These are phyloP conservation scores for Lachancea sp. DNA, from an alignment of 805 yeast species.

Conservation along the genomic window DNA sequence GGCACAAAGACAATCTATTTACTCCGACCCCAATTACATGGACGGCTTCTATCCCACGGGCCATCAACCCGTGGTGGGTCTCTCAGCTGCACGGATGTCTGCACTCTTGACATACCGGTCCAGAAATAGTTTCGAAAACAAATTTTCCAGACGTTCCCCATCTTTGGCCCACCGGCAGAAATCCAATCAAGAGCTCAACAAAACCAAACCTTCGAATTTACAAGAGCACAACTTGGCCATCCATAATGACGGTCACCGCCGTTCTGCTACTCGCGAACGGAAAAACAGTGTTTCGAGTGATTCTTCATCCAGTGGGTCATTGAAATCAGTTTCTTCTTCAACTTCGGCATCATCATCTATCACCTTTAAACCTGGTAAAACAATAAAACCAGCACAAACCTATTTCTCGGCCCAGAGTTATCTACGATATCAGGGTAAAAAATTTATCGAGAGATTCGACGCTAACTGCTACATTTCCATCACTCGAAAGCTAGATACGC, in stretches of 20 bases:
- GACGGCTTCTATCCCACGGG: conserved; percentile 79
- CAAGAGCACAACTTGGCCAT: conserved; percentile 74
- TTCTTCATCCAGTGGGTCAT: conserved; percentile 19
- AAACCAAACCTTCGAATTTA: conserved; percentile 36
- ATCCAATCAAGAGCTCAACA: conserved; percentile 12
- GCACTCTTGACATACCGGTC: conserved; percentile 91
- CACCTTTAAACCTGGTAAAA: conserved; percentile 14
- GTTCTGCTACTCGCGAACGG: conserved; percentile 14
- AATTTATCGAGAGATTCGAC: conserved; percentile 84
- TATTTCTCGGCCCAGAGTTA: conserved; percentile 94
- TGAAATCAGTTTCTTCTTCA: conserved; percentile 30
- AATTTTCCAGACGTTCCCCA: conserved; percentile 83
- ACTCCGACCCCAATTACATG: conserved; percentile 86
- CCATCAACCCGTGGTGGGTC: conserved; percentile 80
- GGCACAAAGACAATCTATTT: conserved; percentile 93
- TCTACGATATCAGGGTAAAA: conserved; percentile 87
- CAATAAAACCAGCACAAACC: conserved; percentile 38
- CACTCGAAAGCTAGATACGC: conserved; percentile 90
- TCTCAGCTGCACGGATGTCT: conserved; percentile 96
- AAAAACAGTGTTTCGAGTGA: conserved; percentile 9
- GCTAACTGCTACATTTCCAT: conserved; percentile 95
- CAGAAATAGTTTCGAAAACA: conserved; percentile 81
- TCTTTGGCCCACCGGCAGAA: conserved; percentile 34
- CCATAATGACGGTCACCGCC: conserved; percentile 76
- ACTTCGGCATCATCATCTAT: conserved; percentile 27